phyloP scores from a whole-genome alignment of 371 early-diverging fungal genomes.

The Mucor indicus region DNA sequence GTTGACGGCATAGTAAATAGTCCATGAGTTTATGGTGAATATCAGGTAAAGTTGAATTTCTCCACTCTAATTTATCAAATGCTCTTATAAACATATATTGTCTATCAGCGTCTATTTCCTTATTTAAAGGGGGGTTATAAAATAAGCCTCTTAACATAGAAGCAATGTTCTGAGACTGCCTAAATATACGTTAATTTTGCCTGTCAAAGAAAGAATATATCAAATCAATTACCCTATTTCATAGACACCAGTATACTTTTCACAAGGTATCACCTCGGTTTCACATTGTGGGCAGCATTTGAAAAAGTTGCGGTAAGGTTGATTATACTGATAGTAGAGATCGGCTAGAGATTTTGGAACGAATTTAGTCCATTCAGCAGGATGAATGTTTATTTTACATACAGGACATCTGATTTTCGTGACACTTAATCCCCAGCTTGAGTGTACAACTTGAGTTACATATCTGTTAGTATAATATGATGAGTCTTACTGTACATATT shows the following conservation, averaged over 20 bases:
- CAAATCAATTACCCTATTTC: not conserved
- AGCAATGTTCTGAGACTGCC: too few species aligned
- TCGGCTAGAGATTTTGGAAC: conserved; percentile 37
- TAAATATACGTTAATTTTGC: too few species aligned
- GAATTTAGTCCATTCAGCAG: conserved; percentile 60
- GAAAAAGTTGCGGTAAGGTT: conserved; percentile 63
- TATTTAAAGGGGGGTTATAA: not conserved
- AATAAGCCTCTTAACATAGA: not conserved
- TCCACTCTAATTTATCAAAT: conserved; percentile 31
- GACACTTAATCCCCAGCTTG: conserved; percentile 67
- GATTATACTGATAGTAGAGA: conserved; percentile 58
- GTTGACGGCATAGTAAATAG: not conserved
- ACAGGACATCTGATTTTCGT: conserved; percentile 61
- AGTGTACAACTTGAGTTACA: conserved; percentile 62
- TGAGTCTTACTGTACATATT: not conserved
- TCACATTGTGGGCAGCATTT: conserved; percentile 62
- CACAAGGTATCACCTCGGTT: conserved; percentile 48
- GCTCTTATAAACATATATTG: not conserved
- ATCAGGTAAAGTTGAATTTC: conserved; percentile 23
- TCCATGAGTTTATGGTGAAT: conserved; percentile 22
- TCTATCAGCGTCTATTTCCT: not conserved
- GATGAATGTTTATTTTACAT: conserved; percentile 54
- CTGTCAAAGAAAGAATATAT: not conserved
- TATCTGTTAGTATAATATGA: conserved; percentile 37
- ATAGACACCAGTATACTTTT: not conserved